phyloP scores from a whole-genome alignment of 768 basidiomycete species.

The Leucocoprinus leucothites region DNA sequence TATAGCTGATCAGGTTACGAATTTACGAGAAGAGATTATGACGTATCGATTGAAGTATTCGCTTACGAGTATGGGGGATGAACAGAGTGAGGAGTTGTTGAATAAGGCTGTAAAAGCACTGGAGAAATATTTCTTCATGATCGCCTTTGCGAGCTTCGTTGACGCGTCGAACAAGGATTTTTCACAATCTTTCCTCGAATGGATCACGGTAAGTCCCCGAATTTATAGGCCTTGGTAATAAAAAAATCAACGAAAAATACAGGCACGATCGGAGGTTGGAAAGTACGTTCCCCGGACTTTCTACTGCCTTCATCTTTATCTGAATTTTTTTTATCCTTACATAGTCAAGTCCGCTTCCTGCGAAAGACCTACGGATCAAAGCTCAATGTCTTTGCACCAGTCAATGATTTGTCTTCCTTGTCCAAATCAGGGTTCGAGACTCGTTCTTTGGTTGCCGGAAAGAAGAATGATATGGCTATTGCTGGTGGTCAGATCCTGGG shows the following conservation, averaged over 20 bases:
- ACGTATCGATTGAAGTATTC: conserved; percentile 83
- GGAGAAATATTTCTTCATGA: conserved; percentile 95
- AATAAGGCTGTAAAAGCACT: conserved; percentile 70
- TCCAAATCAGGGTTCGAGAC: conserved; percentile 65
- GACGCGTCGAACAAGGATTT: conserved; percentile 54
- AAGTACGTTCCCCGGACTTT: conserved; percentile 54
- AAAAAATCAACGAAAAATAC: neutral
- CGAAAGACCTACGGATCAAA: conserved; percentile 78
- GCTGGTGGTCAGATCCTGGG: conserved; percentile 84
- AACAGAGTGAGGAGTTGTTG: conserved; percentile 53
- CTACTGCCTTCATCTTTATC: neutral
- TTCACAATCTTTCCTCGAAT: conserved; percentile 73
- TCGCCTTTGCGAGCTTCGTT: conserved; percentile 90
- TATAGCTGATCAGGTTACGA: conserved; percentile 86
- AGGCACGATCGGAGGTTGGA: conserved; percentile 88
- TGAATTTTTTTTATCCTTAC: conserved; percentile 6
- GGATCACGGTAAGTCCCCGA: conserved; percentile 63
- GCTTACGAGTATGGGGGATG: conserved; percentile 70
- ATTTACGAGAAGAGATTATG: conserved; percentile 88
- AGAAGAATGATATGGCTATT: conserved; percentile 70
- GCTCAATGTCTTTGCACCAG: conserved; percentile 87
- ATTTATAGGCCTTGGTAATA: neutral
- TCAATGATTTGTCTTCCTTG: conserved; percentile 81
- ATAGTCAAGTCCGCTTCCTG: conserved; percentile 78
- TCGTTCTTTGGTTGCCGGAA: conserved; percentile 59